These are phyloP conservation scores for Alternaria dauci DNA, from an alignment of 2,329 filamentous ascomycete species.

Conservation along the genomic window DNA sequence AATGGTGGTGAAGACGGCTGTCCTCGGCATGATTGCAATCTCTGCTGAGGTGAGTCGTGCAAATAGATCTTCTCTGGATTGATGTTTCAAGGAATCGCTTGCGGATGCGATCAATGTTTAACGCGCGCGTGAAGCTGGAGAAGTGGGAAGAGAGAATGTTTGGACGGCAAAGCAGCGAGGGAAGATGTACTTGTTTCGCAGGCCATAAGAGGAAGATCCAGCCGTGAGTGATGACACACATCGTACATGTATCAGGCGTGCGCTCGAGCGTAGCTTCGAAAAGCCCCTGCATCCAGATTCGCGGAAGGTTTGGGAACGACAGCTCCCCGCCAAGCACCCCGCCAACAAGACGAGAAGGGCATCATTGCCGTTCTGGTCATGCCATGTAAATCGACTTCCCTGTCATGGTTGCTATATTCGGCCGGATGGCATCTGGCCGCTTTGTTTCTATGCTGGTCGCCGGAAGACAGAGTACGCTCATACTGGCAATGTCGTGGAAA, in stretches of 20 bases:
- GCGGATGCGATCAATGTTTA: slow-evolving; percentile 16
- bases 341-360: slow-evolving; percentile 24
- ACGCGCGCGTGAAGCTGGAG: slow-evolving; percentile 19
- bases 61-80: not conserved
- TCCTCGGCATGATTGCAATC: slow-evolving; percentile 68
- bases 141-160: slow-evolving; percentile 22
- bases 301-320: slow-evolving; percentile 28
- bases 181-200: slow-evolving; percentile 41
- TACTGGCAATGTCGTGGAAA: slow-evolving; percentile 26
- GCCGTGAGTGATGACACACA: slow-evolving; percentile 22
- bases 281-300: slow-evolving; percentile 30
- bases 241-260: slow-evolving; percentile 29
- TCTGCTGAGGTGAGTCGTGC: not conserved
- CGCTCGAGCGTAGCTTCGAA: slow-evolving; percentile 23
- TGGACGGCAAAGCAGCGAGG: slow-evolving; percentile 28
- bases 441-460: slow-evolving; percentile 17
- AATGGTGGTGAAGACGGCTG: slow-evolving; percentile 76
- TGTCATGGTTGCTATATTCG: slow-evolving; percentile 6
- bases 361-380: slow-evolving; percentile 11
- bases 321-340: slow-evolving; percentile 32
- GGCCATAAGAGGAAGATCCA: slow-evolving; percentile 19
- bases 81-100: slow-evolving; percentile 18
- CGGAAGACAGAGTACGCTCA: slow-evolving; percentile 16
- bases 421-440: slow-evolving; percentile 21
- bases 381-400: slow-evolving; percentile 3